Evolutionary conservation across 495 filamentous ascomycete species (phyloP), one percentile per base, ranked within the genome.

Genomic region (Daldinia childiae): DNA sequence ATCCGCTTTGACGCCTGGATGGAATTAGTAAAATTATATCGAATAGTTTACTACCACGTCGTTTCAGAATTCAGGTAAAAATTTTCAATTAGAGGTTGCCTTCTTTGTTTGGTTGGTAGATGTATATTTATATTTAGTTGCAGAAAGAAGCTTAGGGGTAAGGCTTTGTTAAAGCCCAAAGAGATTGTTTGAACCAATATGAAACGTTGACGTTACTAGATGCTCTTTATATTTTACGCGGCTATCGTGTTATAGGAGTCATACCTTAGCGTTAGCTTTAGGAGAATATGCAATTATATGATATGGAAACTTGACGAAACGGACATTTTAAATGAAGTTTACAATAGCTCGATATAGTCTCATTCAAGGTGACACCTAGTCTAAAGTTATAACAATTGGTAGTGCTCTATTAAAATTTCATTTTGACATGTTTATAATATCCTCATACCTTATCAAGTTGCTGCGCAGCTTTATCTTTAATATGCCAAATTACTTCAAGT

Each of bases 211-310:
- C 6, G 9, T 48, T 24, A 48, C 9, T 4, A 48, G 6, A 24
- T 48, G 9, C 17, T 48, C 43, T 48, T 48, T 48, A 4, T 11
- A 21, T 48, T 48, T 48, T 21, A 48, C 43, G 43, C 43, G 43
- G 43, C 43, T 48, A 48, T 48, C 43, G 21, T 48, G 43, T 17
- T 4, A 24, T 24, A 19, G 24, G 3, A 48, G 17, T 48, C 43
- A 48, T 48, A 9, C 43, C 43, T 48, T 48, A 48, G 43, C 43
- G 43, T 48, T 48, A 48, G 43, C 43, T 21, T 48, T 48, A 48
- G 4, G 17, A 48, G 43, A 48, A 48, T 48, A 48, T 48, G 17
- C 43, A 24, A 11, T 24, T 48, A 48, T 24, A 48, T 48, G 43
- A 48, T 24, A 48, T 4, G 43, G 9, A 3, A 48, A 14, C 43